These are phyloP conservation scores for Phytophthora pisi DNA, from an alignment of 352 stramenopile species.

Conservation along the genomic window DNA sequence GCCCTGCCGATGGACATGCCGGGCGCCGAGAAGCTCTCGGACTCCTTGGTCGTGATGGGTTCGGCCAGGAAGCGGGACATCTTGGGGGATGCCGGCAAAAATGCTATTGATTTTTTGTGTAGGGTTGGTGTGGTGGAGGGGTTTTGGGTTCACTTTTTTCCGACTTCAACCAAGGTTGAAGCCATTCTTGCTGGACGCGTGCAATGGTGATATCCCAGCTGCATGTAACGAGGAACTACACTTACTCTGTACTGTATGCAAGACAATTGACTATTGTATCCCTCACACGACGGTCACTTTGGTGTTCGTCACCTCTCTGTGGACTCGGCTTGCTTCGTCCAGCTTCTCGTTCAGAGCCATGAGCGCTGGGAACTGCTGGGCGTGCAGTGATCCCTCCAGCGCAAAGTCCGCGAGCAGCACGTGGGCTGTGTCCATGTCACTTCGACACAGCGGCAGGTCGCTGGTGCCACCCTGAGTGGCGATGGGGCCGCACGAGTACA, in stretches of 20 bases:
- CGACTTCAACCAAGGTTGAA: conserved; percentile 11
- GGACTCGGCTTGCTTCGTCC: conserved; percentile 4
- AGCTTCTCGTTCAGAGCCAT: conserved; percentile 29
- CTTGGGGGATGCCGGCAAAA: neutral
- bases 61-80: conserved; percentile 90
- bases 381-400: conserved; percentile 51
- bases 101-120: conserved; percentile 3
- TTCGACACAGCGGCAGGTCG: conserved; percentile 31
- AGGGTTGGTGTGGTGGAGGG: neutral
- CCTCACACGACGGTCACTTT: neutral
- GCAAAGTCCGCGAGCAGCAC: conserved; percentile 40
- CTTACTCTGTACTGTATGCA: neutral
- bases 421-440: conserved; percentile 28
- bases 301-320: neutral
- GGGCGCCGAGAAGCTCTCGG: conserved; percentile 42
- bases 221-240: neutral
- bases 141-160: conserved; percentile 2
- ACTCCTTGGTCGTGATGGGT: conserved; percentile 79
- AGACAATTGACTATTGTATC: too few relatives aligned
- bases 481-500: conserved; percentile 33
- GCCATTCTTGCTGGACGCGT: neutral
- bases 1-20: conserved; percentile 70
- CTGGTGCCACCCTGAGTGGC: conserved; percentile 12
- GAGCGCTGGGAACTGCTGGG: conserved; percentile 49
- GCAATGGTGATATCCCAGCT: too few relatives aligned